Percentiles rank a stretch among this genome's conserved stretches.
Conservation (phyloP, 257 asterid genomes). For the Vinca minor region DNA sequence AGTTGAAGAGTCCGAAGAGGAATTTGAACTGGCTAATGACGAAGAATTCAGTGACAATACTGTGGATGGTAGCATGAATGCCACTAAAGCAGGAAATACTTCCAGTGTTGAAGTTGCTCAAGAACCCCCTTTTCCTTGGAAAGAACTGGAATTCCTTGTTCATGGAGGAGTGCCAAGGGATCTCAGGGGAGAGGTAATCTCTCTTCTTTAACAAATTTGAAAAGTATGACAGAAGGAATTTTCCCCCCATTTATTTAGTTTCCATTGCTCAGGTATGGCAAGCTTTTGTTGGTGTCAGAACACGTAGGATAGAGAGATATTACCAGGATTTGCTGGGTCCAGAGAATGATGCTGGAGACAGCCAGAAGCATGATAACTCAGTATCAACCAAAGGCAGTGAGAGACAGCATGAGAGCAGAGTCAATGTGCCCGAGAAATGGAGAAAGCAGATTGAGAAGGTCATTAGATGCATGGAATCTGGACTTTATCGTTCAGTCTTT, state of each 20-base stretch:
- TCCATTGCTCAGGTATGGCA: constrained; percentile 84
- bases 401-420: constrained; percentile 26
- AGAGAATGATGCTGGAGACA: constrained; percentile 37
- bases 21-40: constrained; percentile 27
- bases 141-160: constrained; percentile 77
- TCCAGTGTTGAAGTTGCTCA: constrained; percentile 22
- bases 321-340: constrained; percentile 61
- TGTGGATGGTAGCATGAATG: constrained; percentile 27
- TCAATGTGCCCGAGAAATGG: constrained; percentile 58
- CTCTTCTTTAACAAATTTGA: constrained; percentile 1
- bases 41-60: constrained; percentile 31
- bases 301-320: constrained; percentile 69
- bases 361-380: constrained; percentile 29
- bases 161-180: constrained; percentile 89
- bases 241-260: constrained; percentile 6
- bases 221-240: neutral
- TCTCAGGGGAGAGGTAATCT: constrained; percentile 81
- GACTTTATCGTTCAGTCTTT: constrained; percentile 80
- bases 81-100: constrained; percentile 29
- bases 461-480: constrained; percentile 98
- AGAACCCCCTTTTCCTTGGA: constrained; percentile 49
- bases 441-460: constrained; percentile 99
- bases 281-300: constrained; percentile 77
- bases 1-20: constrained; percentile 38
- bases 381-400: constrained; percentile 24